Percentiles rank a stretch among this genome's conserved stretches.
Evolutionary conservation across 139 green algal species (phyloP).

Genomic region (Spirogloea muscicola): DNA sequence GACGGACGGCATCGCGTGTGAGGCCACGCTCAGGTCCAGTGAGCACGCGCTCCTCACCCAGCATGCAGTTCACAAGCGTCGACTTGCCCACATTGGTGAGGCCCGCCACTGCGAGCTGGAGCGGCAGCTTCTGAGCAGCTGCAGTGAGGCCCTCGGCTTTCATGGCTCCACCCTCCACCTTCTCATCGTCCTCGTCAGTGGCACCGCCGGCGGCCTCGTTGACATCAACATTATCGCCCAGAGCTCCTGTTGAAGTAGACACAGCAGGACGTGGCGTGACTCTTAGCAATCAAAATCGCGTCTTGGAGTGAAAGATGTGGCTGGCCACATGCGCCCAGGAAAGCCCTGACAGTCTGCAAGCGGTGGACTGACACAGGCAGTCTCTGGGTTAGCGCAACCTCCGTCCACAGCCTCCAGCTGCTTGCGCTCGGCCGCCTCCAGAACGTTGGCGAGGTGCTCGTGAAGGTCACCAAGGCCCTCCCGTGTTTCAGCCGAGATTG

Average conservation of each 20-base stretch:
- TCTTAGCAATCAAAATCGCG: too few species aligned
- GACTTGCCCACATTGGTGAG: conserved; percentile 47
- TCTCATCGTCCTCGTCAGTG: background rate
- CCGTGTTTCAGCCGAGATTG: conserved; percentile 77
- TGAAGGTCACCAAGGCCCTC: conserved; percentile 56
- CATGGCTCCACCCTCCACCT: background rate
- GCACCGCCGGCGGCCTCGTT: too few species aligned
- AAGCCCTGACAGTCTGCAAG: too few species aligned
- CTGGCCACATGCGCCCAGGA: too few species aligned
- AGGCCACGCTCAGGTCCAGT: conserved; percentile 89
- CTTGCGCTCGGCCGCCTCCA: too few species aligned
- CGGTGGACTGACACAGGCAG: too few species aligned
- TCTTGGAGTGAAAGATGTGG: too few species aligned
- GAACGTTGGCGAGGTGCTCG: background rate
- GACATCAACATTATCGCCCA: too few species aligned
- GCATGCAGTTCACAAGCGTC: conserved; percentile 67
- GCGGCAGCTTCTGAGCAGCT: background rate
- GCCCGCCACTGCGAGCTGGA: conserved; percentile 41
- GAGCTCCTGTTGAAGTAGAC: too few species aligned
- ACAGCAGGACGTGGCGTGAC: too few species aligned
- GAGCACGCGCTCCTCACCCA: conserved; percentile 71
- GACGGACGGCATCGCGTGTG: conserved; percentile 74
- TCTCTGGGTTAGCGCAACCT: too few species aligned
- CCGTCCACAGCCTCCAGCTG: too few species aligned
- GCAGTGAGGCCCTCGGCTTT: conserved; percentile 1